Percentiles rank a stretch among this genome's conserved stretches.
Evolutionary conservation across 2,329 filamentous ascomycete species (phyloP).

Genomic region (Ceratocystiopsis brevicomis): DNA sequence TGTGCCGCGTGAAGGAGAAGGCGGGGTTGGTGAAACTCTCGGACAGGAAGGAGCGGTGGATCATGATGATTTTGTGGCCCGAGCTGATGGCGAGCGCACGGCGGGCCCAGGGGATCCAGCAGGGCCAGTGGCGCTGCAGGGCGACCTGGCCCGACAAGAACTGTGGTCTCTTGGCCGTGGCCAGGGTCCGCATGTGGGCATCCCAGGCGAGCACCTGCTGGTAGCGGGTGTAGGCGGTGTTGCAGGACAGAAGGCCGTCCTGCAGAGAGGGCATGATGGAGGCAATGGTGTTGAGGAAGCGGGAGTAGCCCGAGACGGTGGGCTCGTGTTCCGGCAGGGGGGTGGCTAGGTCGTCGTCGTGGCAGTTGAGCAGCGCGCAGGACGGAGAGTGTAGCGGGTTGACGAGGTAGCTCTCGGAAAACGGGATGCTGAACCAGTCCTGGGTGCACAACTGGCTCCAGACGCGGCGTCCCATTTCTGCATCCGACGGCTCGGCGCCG

Average conservation of each 20-base stretch:
- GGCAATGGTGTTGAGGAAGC: slow-evolving; percentile 16
- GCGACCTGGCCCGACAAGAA: slow-evolving; percentile 13
- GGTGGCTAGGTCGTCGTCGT: slow-evolving; percentile 13
- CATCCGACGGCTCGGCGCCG: slow-evolving; percentile 4
- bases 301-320: slow-evolving; percentile 13
- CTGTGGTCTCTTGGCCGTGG: slow-evolving; percentile 14
- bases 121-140: slow-evolving; percentile 13
- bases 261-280: slow-evolving; percentile 16
- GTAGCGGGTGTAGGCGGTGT: slow-evolving; percentile 18
- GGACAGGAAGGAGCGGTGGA: slow-evolving; percentile 20
- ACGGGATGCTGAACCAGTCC: slow-evolving; percentile 19
- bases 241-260: slow-evolving; percentile 17
- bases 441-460: slow-evolving; percentile 21
- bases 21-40: slow-evolving; percentile 16
- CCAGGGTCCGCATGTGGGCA: slow-evolving; percentile 16
- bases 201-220: slow-evolving; percentile 18
- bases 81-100: slow-evolving; percentile 19
- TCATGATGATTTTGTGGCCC: slow-evolving; percentile 23
- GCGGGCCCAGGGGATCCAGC: slow-evolving; percentile 17
- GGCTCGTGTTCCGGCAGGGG: slow-evolving; percentile 8
- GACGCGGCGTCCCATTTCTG: slow-evolving; percentile 17
- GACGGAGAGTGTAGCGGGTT: slow-evolving; percentile 18
- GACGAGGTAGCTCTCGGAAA: slow-evolving; percentile 21
- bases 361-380: slow-evolving; percentile 16
- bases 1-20: slow-evolving; percentile 17